phyloP scores from a whole-genome alignment of 2,329 filamentous ascomycete genomes.

The Penicillium sp. region DNA sequence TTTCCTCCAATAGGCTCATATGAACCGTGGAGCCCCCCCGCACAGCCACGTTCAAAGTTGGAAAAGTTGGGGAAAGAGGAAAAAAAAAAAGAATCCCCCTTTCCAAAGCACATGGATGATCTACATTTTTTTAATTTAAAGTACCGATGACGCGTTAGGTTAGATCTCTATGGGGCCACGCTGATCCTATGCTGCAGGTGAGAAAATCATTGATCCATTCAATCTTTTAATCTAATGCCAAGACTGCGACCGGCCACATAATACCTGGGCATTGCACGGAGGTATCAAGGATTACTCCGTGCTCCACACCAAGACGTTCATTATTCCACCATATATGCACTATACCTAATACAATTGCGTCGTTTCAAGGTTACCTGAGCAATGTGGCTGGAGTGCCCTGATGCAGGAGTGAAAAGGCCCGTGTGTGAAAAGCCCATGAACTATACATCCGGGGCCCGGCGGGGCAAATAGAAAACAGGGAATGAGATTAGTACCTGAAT shows the following conservation, averaged over 20 bases:
- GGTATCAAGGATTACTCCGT: neutral
- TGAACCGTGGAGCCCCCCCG: too few species aligned
- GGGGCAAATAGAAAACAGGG: neutral
- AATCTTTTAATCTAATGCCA: constrained; percentile 7
- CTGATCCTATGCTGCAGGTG: constrained; percentile 4
- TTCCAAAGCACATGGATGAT: constrained; percentile 3
- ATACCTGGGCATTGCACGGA: neutral
- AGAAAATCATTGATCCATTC: neutral
- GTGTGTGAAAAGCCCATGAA: neutral
- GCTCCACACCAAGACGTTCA: neutral
- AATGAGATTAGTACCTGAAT: neutral
- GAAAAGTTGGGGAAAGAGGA: neutral
- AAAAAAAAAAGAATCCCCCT: neutral
- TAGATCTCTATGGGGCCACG: constrained; percentile 3
- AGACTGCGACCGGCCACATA: neutral
- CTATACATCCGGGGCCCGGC: neutral
- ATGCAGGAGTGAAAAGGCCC: constrained; percentile 5
- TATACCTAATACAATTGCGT: neutral
- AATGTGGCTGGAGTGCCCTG: neutral
- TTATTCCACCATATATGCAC: neutral
- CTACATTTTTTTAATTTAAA: neutral
- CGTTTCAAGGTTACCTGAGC: neutral
- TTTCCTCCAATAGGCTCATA: neutral
- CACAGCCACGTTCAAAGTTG: neutral
- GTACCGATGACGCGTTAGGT: constrained; percentile 2